Evolutionary conservation across 352 stramenopile species (phyloP).

Genomic region (Phytophthora aleatoria): DNA sequence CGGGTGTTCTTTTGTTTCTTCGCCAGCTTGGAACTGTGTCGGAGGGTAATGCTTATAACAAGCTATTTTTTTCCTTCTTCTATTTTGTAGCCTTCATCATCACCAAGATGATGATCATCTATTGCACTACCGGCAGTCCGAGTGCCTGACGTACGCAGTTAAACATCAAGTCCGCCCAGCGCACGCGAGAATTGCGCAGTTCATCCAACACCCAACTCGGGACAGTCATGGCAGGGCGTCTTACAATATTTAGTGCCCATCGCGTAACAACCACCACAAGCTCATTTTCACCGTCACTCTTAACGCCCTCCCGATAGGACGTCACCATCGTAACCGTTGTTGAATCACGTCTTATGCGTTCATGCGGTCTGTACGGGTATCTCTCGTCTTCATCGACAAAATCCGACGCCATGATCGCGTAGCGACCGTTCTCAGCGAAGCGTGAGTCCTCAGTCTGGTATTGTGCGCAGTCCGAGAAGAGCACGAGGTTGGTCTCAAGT

Average conservation of each 20-base stretch:
- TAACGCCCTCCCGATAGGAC: slow-evolving; percentile 30
- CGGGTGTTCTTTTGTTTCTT: too few relatives aligned
- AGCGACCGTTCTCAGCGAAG: slow-evolving; percentile 30
- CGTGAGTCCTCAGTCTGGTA: neutral
- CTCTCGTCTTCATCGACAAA: slow-evolving; percentile 57
- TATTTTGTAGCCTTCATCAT: too few relatives aligned
- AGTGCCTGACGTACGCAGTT: slow-evolving; percentile 38
- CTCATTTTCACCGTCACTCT: slow-evolving; percentile 15
- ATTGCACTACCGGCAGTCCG: slow-evolving; percentile 23
- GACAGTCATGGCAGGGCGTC: slow-evolving; percentile 23
- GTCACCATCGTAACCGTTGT: slow-evolving; percentile 43
- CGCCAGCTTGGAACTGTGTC: too few relatives aligned
- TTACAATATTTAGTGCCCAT: slow-evolving; percentile 31
- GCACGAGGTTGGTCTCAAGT: slow-evolving; percentile 47
- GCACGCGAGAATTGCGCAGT: slow-evolving; percentile 27
- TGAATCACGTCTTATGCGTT: slow-evolving; percentile 51
- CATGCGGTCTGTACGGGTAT: slow-evolving; percentile 52
- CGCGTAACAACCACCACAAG: slow-evolving; percentile 36
- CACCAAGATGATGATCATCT: neutral
- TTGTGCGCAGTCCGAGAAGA: slow-evolving; percentile 40
- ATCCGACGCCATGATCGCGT: slow-evolving; percentile 49
- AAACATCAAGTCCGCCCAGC: slow-evolving; percentile 38
- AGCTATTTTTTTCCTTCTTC: too few relatives aligned
- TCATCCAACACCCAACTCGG: slow-evolving; percentile 20
- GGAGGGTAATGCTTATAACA: too few relatives aligned